A percentile compares a stretch with the other conserved stretches of the same genome.
Conservation (phyloP, 2,329 filamentous ascomycete species). For the Penicillium frequentans region DNA sequence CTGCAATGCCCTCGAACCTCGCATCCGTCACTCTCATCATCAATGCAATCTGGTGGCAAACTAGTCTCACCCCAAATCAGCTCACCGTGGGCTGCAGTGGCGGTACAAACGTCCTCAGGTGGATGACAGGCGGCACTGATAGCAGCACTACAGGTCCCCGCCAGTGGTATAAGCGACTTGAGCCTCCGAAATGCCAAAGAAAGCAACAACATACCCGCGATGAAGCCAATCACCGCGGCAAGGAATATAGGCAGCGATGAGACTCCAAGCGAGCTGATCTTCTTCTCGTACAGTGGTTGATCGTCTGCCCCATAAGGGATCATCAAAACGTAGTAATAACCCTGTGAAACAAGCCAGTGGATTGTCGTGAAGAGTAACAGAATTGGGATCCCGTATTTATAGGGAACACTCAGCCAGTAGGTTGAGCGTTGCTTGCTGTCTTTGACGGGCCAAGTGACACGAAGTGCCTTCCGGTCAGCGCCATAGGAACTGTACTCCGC, state of each 20-base stretch:
- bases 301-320: constrained; percentile 15
- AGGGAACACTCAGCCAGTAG: constrained; percentile 48
- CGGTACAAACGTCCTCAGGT: not conserved
- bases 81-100: not conserved
- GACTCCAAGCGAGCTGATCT: constrained; percentile 3
- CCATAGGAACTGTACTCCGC: constrained; percentile 51
- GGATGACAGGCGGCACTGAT: constrained; percentile 31
- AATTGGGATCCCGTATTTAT: constrained; percentile 31
- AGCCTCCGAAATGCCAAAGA: constrained; percentile 15
- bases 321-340: constrained; percentile 43
- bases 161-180: constrained; percentile 28
- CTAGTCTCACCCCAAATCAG: constrained; percentile 4
- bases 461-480: constrained; percentile 38
- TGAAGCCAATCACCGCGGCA: constrained; percentile 2
- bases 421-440: constrained; percentile 43
- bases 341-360: constrained; percentile 51
- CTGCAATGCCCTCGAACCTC: not conserved
- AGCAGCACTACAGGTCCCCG: constrained; percentile 27
- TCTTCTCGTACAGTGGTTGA: not conserved
- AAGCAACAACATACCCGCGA: constrained; percentile 10
- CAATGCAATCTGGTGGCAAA: not conserved
- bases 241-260: constrained; percentile 2
- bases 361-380: constrained; percentile 33
- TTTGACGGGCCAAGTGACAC: constrained; percentile 42
- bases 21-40: no score